phyloP scores from a whole-genome alignment of 495 filamentous ascomycete species.

The Usnea hakonensis region DNA sequence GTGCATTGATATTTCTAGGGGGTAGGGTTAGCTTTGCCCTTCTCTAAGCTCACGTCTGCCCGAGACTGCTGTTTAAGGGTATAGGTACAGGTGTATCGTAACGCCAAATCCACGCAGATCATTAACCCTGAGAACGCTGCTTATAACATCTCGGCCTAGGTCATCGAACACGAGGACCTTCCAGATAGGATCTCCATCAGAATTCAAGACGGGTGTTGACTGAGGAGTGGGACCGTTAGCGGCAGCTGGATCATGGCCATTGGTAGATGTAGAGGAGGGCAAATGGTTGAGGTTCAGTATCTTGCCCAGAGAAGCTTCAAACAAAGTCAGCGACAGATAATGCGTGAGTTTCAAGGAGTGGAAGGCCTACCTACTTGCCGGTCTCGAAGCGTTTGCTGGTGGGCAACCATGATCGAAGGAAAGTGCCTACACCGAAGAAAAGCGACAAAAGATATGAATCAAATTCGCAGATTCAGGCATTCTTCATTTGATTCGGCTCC shows the following conservation, averaged over 20 bases:
- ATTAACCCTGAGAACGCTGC: constrained; percentile 87
- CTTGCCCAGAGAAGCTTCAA: constrained; percentile 81
- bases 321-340: constrained; percentile 27
- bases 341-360: constrained; percentile 11
- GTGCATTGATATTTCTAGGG: constrained; percentile 68
- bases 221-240: constrained; percentile 57
- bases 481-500: not conserved
- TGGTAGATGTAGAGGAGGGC: constrained; percentile 46
- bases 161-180: constrained; percentile 65
- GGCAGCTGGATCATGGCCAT: constrained; percentile 43
- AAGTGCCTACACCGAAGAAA: constrained; percentile 13
- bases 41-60: not conserved
- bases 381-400: constrained; percentile 76
- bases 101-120: constrained; percentile 89
- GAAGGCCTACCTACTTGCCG: constrained; percentile 81
- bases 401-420: constrained; percentile 55
- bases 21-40: constrained; percentile 9
- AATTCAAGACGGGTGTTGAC: constrained; percentile 72
- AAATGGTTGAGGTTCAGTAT: constrained; percentile 90
- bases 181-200: constrained; percentile 79
- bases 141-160: constrained; percentile 71
- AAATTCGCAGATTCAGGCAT: not conserved
- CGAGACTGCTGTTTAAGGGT: constrained; percentile 8
- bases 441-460: not conserved
- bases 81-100: constrained; percentile 82